Base-by-base conservation (phyloP, 805 yeast genomes). In the Ogataea nakhonphanomensis region DNA sequence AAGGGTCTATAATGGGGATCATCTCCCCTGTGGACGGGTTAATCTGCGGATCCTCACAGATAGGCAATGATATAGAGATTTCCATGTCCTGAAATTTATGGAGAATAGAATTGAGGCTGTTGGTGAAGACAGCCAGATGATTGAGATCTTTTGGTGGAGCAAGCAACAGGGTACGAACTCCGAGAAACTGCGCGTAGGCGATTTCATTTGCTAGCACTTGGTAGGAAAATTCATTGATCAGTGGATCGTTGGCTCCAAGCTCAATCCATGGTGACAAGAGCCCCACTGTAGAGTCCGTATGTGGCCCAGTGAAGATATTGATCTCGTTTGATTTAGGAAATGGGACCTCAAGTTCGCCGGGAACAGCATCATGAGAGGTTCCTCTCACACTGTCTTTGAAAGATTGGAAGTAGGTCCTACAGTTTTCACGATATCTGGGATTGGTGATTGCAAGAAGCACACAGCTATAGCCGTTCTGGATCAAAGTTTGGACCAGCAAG, bases 191-290 rank as follows among this genome's bases (percentile, higher is more conserved):
- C 2, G 86, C 84, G 51, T 78, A 78, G 12, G 70, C 65, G 27
- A 80, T 59, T 57, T 82, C 87, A 49, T 78, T 75, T 21, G 59
- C 43, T n/a, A 81, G 54, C 1, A 80, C 83, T 49, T 80, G 80
- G 25, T 62, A 61, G 5, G 83, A 76, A 35, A 80, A 65, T 45
- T 70, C 74, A 23, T 81, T 73, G 3, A 76, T 65, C 5, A 67
- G 45, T 0, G 61, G 56, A 54, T 79, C 76, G 8, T 63, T 61
- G 23, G 79, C 71, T 47, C 81, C 87, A 29, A 81, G 58, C 51
- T 81, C 87, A n/a, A 80, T 65, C 87, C 88, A 82, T 2, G 84
- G 76, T 0, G 87, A 73, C 2, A 81, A 57, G 23, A 81, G 51
- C 0, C 85, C 87, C 17, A 82, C 70, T 7, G 76, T 59, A 46